phyloP scores from a whole-genome alignment of 352 stramenopile genomes.

The Phytophthora cryptogea region DNA sequence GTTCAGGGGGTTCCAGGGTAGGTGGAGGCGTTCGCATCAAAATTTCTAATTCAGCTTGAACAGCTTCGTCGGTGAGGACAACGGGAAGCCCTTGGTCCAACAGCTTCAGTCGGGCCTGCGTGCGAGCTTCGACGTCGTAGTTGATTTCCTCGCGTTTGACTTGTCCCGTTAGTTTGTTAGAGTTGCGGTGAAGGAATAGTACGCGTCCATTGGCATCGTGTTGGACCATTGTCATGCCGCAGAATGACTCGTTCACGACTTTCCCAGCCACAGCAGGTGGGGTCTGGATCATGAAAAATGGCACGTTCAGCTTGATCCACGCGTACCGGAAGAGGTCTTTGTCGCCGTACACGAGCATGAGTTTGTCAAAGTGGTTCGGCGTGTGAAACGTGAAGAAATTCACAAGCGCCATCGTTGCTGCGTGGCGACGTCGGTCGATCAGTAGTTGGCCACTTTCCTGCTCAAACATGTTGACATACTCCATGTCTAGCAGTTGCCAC shows the following conservation, averaged over 20 bases:
- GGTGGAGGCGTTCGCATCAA: conserved; percentile 21
- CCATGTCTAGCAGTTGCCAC: conserved; percentile 52
- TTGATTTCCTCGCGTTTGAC: conserved; percentile 30
- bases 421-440: conserved; percentile 43
- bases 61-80: conserved; percentile 9
- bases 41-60: conserved; percentile 19
- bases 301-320: conserved; percentile 49
- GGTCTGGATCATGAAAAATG: conserved; percentile 50
- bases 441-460: conserved; percentile 67
- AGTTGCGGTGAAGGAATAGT: conserved; percentile 58
- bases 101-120: conserved; percentile 22
- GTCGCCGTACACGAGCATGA: conserved; percentile 57
- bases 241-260: conserved; percentile 45
- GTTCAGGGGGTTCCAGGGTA: conserved; percentile 21
- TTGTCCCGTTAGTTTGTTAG: conserved; percentile 40
- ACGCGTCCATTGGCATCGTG: conserved; percentile 38
- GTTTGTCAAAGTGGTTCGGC: conserved; percentile 37
- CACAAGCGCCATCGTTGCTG: conserved; percentile 35
- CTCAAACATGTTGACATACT: conserved; percentile 67
- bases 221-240: conserved; percentile 57
- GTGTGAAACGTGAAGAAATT: conserved; percentile 49
- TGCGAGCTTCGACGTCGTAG: conserved; percentile 26
- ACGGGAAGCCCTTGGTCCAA: conserved; percentile 11
- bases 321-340: conserved; percentile 65
- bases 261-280: conserved; percentile 42